Evolutionary conservation across 1,139 yeast genomes (phyloP), one percentile per base, ranked within the genome.

Genomic region (Arxiozyma telluris): DNA sequence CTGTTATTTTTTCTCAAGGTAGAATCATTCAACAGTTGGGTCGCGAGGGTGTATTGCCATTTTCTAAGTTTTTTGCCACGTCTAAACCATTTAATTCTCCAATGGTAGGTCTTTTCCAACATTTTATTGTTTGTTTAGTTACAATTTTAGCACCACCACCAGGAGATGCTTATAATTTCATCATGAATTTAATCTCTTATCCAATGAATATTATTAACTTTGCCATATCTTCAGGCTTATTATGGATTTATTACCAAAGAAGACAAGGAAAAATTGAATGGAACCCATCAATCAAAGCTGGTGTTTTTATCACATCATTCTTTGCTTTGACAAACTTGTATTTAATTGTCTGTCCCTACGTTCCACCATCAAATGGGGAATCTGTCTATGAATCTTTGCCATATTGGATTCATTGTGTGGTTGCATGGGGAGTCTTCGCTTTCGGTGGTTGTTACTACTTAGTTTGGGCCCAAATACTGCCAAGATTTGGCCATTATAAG

Each of bases 381-480:
- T 75, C 76, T 50, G 90, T 84, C 55, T 87, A 86, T 76, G 72
- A 80, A 49, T 63, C 68, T 54, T 73, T 86, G 63, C 96, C 94
- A 44, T 88, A 87, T 73, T 88, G 82, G 77, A 77, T 84, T 54
- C 95, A 87, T 68, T 83, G 91, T 64, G 95, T 87, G 51, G 89
- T 86, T 23, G 84, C 94, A 12, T 80, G 90, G 84, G 93, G 84
- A 58, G 76, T 88, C 48, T 84, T 88, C 62, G 87, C 76, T 8
- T 68, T 83, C 55, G 96, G 96, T 58, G 82, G 78, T 27, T 61
- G 78, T 1, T 87, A 87, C 72, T 88, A 91, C 88, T 57, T 82
- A 9, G 68, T 84, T 20, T 84, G 91, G 87, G 78, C 82, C 49
- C 72, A 72, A 58, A 54, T 84, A 1, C 68, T 84, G 58, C 95